These are phyloP conservation scores for Cenococcum geophilum DNA, from an alignment of 495 filamentous ascomycete genomes.

Conservation along the genomic window DNA sequence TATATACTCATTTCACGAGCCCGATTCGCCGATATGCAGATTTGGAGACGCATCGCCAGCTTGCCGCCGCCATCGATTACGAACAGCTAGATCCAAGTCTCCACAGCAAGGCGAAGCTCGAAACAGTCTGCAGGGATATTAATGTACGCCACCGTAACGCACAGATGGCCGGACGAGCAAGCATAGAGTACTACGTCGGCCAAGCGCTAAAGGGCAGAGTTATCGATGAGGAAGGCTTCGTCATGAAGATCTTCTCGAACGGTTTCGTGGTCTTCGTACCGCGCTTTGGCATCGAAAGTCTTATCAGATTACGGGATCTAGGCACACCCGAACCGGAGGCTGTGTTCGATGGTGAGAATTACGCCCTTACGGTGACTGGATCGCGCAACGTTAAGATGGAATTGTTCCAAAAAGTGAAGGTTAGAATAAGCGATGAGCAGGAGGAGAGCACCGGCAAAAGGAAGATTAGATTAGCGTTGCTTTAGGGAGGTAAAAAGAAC, in stretches of 20 bases:
- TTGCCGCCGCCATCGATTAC: constrained; percentile 90
- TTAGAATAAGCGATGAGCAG: constrained; percentile 83
- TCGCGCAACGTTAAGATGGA: constrained; percentile 57
- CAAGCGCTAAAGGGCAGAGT: constrained; percentile 85
- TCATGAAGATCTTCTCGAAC: constrained; percentile 95
- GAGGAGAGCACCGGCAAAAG: constrained; percentile 93
- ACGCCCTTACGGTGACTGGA: constrained; percentile 57
- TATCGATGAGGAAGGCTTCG: constrained; percentile 80
- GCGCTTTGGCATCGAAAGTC: constrained; percentile 85
- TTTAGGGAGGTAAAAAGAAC: constrained; percentile 32
- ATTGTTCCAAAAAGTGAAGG: constrained; percentile 82
- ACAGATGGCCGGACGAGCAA: constrained; percentile 86
- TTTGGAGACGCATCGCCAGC: constrained; percentile 85
- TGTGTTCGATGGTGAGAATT: constrained; percentile 76
- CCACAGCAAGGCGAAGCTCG: constrained; percentile 71
- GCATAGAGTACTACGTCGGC: constrained; percentile 94
- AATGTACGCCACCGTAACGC: constrained; percentile 96
- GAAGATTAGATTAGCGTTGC: constrained; percentile 66
- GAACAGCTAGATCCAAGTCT: constrained; percentile 73
- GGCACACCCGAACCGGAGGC: constrained; percentile 65
- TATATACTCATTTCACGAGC: constrained; percentile 98
- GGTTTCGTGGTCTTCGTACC: constrained; percentile 95
- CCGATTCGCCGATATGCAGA: constrained; percentile 97
- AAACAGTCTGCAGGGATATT: constrained; percentile 94
- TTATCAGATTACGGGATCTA: constrained; percentile 80